phyloP scores from a whole-genome alignment of 2,329 filamentous ascomycete genomes.

The Helotiales sp. region DNA sequence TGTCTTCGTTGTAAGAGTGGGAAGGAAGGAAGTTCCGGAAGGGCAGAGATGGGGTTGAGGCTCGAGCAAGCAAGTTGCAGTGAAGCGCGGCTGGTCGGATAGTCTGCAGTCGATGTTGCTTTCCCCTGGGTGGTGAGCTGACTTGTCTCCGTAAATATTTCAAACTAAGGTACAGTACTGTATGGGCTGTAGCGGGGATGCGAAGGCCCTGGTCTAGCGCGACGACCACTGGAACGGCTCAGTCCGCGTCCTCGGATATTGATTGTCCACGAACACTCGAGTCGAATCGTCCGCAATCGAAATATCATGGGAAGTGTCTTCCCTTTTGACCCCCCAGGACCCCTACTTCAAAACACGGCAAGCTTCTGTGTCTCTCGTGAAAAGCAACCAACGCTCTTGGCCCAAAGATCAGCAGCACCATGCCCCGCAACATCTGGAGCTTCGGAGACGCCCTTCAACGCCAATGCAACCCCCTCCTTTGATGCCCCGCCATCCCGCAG shows the following conservation, averaged over 20 bases:
- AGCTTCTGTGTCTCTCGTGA: too few relatives aligned
- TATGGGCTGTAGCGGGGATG: too few relatives aligned
- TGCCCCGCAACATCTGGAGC: not conserved
- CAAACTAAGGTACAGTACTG: too few relatives aligned
- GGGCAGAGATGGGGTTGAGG: not conserved
- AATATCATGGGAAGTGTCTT: too few relatives aligned
- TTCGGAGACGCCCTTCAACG: not conserved
- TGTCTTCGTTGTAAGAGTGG: not conserved
- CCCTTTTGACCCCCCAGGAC: too few relatives aligned
- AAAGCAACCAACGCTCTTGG: not conserved
- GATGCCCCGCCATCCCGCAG: not conserved
- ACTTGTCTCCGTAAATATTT: too few relatives aligned
- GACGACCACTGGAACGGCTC: too few relatives aligned
- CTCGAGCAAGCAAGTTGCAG: not conserved
- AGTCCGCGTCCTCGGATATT: too few relatives aligned
- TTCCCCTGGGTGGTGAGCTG: not conserved
- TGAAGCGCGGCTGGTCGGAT: not conserved
- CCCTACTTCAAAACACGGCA: too few relatives aligned
- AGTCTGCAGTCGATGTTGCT: not conserved
- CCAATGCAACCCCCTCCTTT: constrained; percentile 1
- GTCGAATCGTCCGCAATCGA: too few relatives aligned
- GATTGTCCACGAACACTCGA: too few relatives aligned
- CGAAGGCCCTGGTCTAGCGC: too few relatives aligned
- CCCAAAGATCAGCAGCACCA: not conserved
- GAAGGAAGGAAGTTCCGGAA: not conserved